Evolutionary conservation across 2,329 filamentous ascomycete species (phyloP), one percentile per base, ranked within the genome.

Genomic region (Pseudopyrenochaeta lycopersici): DNA sequence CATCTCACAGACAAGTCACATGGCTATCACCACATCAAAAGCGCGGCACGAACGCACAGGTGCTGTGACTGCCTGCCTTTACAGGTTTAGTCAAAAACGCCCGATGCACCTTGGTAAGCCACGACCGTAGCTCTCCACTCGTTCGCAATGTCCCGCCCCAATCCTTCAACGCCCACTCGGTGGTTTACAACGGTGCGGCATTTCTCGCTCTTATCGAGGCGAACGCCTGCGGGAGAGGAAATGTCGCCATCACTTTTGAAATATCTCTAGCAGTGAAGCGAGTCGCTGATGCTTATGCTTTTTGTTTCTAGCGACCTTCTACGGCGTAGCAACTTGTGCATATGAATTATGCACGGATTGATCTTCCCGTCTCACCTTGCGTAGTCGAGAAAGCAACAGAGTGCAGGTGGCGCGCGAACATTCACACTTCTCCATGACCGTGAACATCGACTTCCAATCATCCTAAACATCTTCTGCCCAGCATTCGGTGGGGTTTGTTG

Each of bases 31-130:
- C 7, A 39, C 15, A 17, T 14, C 38, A 15, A 14, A 36, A 21
- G 17, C 36, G n/a, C 43, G 50, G 46, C 41, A 54, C 30, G 32
- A 21, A 23, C 20, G 27, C 35, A 29, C 30, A 23, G 38, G 42
- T 46, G 43, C 52, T 36, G 14, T 36, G 31, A 44, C 33, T 46
- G 49, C 59, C 61, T 62, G 57, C 60, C 53, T 47, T 27, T 50
- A 52, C 46, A 14, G 58, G 58, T 18, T 38, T 54, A 46, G 42
- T 50, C 49, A 38, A 39, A 46, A 32, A 49, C 45, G 56, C 47
- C 50, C 40, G 39, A 45, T 38, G 46, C 45, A 50, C 47, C 23
- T 40, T 49, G 42, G 38, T 46, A 60, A 49, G 61, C 59, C 61
- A 61, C 61, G 50, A 39, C 32, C 39, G 39, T 23, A 38, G 21